These are phyloP conservation scores for Plasmodium malariae DNA, from an alignment of 169 alveolate genomes.

Conservation along the genomic window DNA sequence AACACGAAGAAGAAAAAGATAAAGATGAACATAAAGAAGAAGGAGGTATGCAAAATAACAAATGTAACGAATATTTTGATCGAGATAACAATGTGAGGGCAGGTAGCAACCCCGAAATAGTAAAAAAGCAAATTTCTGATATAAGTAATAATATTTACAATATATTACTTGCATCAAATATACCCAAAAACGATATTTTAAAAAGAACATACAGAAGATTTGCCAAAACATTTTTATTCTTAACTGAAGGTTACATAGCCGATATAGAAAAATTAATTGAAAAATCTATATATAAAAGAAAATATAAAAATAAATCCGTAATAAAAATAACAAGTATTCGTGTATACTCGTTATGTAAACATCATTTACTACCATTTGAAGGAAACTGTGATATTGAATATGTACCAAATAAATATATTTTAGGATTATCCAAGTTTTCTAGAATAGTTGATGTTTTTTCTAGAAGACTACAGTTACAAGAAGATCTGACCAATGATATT, in stretches of 20 bases:
- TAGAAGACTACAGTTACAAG: constrained; percentile 60
- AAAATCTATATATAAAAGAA: constrained; percentile 60
- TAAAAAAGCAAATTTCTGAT: constrained; percentile 2
- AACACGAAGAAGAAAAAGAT: too few species aligned
- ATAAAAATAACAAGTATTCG: constrained; percentile 53
- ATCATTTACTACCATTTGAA: constrained; percentile 74
- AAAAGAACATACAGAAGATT: constrained; percentile 48
- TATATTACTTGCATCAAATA: constrained; percentile 20
- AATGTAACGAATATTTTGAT: not conserved
- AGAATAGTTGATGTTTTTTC: constrained; percentile 52
- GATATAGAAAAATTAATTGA: constrained; percentile 32
- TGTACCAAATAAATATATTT: constrained; percentile 43
- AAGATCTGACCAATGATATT: constrained; percentile 66
- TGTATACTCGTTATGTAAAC: constrained; percentile 65
- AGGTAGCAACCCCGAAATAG: not conserved
- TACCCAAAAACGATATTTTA: constrained; percentile 44
- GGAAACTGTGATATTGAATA: constrained; percentile 60
- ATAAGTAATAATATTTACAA: constrained; percentile 30
- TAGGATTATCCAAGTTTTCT: constrained; percentile 65
- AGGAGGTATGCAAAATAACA: not conserved
- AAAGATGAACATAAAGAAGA: not conserved
- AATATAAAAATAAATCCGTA: constrained; percentile 27
- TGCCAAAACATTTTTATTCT: constrained; percentile 48
- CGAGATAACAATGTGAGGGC: not conserved
- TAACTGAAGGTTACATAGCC: constrained; percentile 51